Conservation (phyloP, 352 stramenopile species). For the Globisporangium cylindrosporum region DNA sequence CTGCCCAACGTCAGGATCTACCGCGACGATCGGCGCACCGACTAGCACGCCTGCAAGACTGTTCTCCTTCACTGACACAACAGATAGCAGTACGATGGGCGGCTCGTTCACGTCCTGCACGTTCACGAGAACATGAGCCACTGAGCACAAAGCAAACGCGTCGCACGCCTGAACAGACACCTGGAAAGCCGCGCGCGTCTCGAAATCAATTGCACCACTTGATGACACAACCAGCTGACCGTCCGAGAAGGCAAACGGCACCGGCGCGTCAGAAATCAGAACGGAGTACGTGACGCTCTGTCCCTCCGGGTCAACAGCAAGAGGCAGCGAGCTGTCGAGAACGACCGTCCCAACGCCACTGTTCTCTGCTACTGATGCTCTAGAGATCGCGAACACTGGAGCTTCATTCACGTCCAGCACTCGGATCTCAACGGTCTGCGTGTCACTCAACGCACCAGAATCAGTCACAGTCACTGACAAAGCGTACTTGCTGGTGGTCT, state of each 20-base stretch:
- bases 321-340: conserved; percentile 17
- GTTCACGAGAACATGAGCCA: background rate
- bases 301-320: conserved; percentile 13
- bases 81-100: background rate
- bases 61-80: conserved; percentile 17
- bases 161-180: conserved; percentile 7
- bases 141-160: background rate
- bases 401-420: conserved; percentile 49
- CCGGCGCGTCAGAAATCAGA: background rate
- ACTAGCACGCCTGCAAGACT: conserved; percentile 17
- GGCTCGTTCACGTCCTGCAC: conserved; percentile 11
- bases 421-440: conserved; percentile 27
- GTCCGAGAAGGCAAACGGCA: conserved; percentile 5
- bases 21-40: conserved; percentile 20
- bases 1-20: conserved; percentile 31
- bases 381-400: conserved; percentile 28
- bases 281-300: conserved; percentile 10
- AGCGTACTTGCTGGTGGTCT: conserved; percentile 19
- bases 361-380: conserved; percentile 21
- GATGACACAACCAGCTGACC: conserved; percentile 1
- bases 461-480: conserved; percentile 23
- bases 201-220: conserved; percentile 8
- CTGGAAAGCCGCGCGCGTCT: conserved; percentile 7
- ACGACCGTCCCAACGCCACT: conserved; percentile 20
- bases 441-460: conserved; percentile 24